phyloP scores from a whole-genome alignment of 352 stramenopile species.

The Peronosclerospora sorghi region DNA sequence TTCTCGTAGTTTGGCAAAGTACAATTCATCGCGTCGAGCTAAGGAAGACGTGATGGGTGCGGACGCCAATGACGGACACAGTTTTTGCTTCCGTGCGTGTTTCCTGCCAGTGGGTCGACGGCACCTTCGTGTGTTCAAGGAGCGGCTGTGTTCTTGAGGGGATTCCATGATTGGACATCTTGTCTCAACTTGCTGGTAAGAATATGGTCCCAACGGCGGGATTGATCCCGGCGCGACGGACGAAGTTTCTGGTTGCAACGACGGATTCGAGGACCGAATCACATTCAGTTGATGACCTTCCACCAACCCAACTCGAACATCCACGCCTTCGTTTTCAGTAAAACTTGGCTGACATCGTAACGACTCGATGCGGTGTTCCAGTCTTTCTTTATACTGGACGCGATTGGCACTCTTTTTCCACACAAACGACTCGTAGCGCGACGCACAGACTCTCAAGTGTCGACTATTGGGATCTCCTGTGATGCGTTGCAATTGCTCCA shows the following conservation, averaged over 20 bases:
- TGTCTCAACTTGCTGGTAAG: constrained; percentile 7
- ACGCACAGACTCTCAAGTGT: constrained; percentile 49
- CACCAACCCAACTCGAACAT: constrained; percentile 11
- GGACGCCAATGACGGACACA: constrained; percentile 8
- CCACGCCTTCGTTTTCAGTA: constrained; percentile 15
- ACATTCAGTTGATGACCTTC: constrained; percentile 20
- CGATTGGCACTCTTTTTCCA: constrained; percentile 59
- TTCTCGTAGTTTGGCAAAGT: constrained; percentile 51
- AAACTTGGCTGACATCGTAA: constrained; percentile 41
- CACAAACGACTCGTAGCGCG: constrained; percentile 58
- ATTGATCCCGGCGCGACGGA: neutral
- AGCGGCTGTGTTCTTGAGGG: constrained; percentile 4
- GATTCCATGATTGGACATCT: constrained; percentile 1
- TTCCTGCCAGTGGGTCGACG: constrained; percentile 11
- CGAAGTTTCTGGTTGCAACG: constrained; percentile 5
- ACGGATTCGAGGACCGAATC: constrained; percentile 7
- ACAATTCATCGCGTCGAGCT: constrained; percentile 34
- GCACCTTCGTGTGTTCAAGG: constrained; percentile 5
- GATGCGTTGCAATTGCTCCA: constrained; percentile 51
- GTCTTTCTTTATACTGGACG: constrained; percentile 58
- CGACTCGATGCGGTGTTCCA: constrained; percentile 55
- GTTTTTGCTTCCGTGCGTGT: constrained; percentile 19
- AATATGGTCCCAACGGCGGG: constrained; percentile 6
- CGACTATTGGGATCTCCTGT: constrained; percentile 36
- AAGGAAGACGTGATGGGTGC: constrained; percentile 1